These are phyloP conservation scores for Botryosphaeria dothidea DNA, from an alignment of 2,329 filamentous ascomycete genomes.

Conservation along the genomic window DNA sequence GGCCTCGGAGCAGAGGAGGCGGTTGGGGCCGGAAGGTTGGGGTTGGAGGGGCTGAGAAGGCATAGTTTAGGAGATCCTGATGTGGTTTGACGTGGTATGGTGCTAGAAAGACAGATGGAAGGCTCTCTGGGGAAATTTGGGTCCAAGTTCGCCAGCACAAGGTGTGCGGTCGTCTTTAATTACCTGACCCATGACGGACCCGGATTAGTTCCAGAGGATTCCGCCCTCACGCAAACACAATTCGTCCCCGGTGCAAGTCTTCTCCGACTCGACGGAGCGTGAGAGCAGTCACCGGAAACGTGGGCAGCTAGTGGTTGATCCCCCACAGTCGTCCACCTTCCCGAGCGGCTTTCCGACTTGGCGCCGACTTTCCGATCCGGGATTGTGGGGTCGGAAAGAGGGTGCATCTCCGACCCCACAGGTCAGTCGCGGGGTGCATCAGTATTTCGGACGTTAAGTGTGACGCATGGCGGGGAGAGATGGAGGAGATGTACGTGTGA, in stretches of 20 bases:
- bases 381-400: background rate
- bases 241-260: background rate
- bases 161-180: background rate
- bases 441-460: background rate
- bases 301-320: background rate
- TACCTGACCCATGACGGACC: background rate
- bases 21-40: slow-evolving; percentile 3
- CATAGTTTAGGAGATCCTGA: background rate
- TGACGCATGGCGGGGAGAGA: background rate
- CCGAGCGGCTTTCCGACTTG: background rate
- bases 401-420: background rate
- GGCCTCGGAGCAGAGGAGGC: slow-evolving; percentile 8
- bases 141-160: background rate
- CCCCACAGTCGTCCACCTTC: background rate
- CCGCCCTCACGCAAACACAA: background rate
- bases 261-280: background rate
- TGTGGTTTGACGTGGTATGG: background rate
- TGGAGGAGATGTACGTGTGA: background rate
- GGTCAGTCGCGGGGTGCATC: background rate
- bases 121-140: background rate
- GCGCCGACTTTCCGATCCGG: background rate
- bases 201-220: background rate
- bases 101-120: background rate
- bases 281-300: background rate
- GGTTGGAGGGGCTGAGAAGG: background rate